Percentiles rank a stretch among this genome's conserved stretches.
phyloP scores from a whole-genome alignment of 495 filamentous ascomycete species.

The Xylaria nigripes region DNA sequence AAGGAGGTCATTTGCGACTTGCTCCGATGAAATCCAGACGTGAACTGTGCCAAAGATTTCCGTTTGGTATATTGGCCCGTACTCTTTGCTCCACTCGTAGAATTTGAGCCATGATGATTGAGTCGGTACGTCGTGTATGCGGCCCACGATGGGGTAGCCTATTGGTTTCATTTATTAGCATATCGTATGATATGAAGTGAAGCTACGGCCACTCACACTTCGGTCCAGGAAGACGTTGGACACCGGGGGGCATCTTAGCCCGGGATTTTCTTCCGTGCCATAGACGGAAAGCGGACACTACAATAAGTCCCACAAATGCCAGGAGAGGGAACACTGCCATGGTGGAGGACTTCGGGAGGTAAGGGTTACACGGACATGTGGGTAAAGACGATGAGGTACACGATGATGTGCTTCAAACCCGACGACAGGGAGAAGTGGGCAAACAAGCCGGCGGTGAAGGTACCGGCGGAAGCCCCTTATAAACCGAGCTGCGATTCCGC shows the following conservation, averaged over 20 bases:
- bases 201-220: slow-evolving; percentile 19
- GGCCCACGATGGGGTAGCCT: slow-evolving; percentile 48
- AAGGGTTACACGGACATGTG: not conserved
- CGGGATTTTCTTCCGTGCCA: not conserved
- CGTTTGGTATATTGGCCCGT: slow-evolving; percentile 55
- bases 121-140: slow-evolving; percentile 49
- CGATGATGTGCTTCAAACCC: not conserved
- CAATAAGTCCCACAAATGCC: slow-evolving; percentile 8
- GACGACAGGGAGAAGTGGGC: not conserved
- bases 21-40: slow-evolving; percentile 52
- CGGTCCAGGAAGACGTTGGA: slow-evolving; percentile 25
- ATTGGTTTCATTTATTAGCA: not conserved
- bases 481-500: not conserved
- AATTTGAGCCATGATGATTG: slow-evolving; percentile 49
- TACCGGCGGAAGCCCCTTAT: not conserved
- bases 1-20: slow-evolving; percentile 51
- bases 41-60: slow-evolving; percentile 48
- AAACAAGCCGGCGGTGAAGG: not conserved
- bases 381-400: not conserved
- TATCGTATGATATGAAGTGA: not conserved
- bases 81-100: slow-evolving; percentile 52
- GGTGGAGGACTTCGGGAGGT: not conserved
- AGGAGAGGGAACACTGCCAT: slow-evolving; percentile 17
- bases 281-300: slow-evolving; percentile 12
- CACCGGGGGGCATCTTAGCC: slow-evolving; percentile 17